Evolutionary conservation across 495 filamentous ascomycete species (phyloP), one percentile per base, ranked within the genome.

Genomic region (Recurvomyces mirabilis): DNA sequence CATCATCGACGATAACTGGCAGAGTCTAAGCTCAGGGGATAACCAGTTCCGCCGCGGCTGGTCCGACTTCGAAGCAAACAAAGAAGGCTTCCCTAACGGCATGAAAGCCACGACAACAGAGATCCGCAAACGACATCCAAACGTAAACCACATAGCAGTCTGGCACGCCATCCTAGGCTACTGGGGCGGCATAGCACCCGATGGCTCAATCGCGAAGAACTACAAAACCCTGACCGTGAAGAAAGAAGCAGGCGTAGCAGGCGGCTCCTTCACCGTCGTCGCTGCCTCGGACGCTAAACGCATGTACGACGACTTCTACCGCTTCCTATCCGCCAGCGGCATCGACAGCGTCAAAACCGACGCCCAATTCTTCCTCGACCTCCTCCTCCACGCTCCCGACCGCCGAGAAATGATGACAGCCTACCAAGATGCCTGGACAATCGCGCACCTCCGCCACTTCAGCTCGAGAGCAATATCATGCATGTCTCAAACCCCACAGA

Each of bases 1-100:
- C 1, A 93, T 94, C 45, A 91, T 95, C 41, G 89, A 96, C 53
- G 91, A 98, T 57, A 93, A 93, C 54, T 98, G 91, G 91, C 91
- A 98, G 62, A 73, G 80, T 15, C 68, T 94, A 31, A 35, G 38
- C 13, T n/a, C 35, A 3, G 43, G 47, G 6, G 51, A 65, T 33
- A 57, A 60, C 9, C 69, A 77, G 52, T 72, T 77, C 53, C 48
- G 63, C 23, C 64, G 70, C 19, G 63, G 71, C 10, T 82, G 76
- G 79, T 66, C 64, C 20, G 64, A 70, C 10, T 98, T 98, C 49
- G 88, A 96, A 58, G 91, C 87, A 4, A 83, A 94, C 41, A 68
- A 76, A 14, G 65, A 72, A 49, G 76, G 79, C 4, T 98, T 98
- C 46, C 91, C 91, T 0, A 63, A 69, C 5, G 91, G 91, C 1